phyloP scores from a whole-genome alignment of 768 basidiomycete genomes.

The Lactarius pseudohatsudake region DNA sequence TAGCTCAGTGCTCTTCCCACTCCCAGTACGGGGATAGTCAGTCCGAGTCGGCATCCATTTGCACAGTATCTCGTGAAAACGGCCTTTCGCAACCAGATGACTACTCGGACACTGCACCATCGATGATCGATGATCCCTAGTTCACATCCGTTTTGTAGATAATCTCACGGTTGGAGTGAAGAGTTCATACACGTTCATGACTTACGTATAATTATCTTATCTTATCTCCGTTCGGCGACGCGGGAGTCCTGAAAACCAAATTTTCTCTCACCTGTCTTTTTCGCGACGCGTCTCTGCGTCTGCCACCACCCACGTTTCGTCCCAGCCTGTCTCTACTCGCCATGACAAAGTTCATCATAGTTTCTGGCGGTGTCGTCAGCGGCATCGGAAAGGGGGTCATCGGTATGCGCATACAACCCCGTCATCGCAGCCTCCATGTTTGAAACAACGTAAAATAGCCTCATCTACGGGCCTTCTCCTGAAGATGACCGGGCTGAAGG shows the following conservation, averaged over 20 bases:
- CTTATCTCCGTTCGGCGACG: slow-evolving; percentile 6
- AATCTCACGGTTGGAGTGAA: background rate
- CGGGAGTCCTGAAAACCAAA: background rate
- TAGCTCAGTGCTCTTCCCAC: too few species aligned
- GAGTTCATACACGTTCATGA: background rate
- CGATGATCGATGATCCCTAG: too few species aligned
- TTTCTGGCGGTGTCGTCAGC: slow-evolving; percentile 96
- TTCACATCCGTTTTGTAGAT: too few species aligned
- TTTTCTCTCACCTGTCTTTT: slow-evolving; percentile 5
- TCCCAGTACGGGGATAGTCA: too few species aligned
- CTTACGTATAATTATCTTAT: slow-evolving; percentile 10
- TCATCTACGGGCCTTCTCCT: slow-evolving; percentile 95
- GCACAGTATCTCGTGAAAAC: too few species aligned
- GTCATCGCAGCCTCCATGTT: slow-evolving; percentile 32
- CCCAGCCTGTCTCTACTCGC: slow-evolving; percentile 6
- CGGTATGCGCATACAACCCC: slow-evolving; percentile 53
- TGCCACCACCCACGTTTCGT: background rate
- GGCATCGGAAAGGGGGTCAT: slow-evolving; percentile 99
- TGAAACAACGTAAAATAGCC: slow-evolving; percentile 49
- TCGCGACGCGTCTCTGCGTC: slow-evolving; percentile 8
- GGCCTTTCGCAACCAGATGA: too few species aligned
- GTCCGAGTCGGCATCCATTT: too few species aligned
- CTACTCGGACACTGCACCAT: too few species aligned
- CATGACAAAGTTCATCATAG: slow-evolving; percentile 96
- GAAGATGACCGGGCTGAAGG: slow-evolving; percentile 93